Evolutionary conservation across 2,329 filamentous ascomycete genomes (phyloP).

Genomic region (Pseudopyricularia javanii): DNA sequence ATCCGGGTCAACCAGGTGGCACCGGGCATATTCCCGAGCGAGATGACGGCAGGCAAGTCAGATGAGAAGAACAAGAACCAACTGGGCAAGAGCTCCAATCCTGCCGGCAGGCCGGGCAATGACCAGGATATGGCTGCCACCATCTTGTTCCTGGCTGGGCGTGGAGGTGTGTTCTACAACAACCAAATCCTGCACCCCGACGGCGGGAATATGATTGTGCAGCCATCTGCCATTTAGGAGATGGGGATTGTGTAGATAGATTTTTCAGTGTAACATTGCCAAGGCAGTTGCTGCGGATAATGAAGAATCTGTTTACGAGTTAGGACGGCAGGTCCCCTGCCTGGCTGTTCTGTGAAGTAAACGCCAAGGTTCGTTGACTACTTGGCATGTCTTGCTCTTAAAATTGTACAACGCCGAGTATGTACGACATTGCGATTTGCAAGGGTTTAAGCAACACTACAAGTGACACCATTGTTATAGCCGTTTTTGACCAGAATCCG

Average conservation of each 20-base stretch:
- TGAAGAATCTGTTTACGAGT: too few species aligned
- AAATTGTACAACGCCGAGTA: too few species aligned
- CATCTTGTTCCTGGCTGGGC: conserved; percentile 33
- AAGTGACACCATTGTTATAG: not conserved
- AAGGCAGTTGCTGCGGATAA: too few species aligned
- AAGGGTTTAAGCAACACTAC: too few species aligned
- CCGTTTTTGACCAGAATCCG: too few species aligned
- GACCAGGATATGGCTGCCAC: conserved; percentile 47
- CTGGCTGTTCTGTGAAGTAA: too few species aligned
- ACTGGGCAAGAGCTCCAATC: conserved; percentile 34
- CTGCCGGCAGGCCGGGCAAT: conserved; percentile 32
- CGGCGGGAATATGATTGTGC: not conserved
- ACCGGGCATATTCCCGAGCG: conserved; percentile 57
- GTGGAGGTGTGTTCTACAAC: not conserved
- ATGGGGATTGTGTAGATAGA: not conserved
- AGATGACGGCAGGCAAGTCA: conserved; percentile 51
- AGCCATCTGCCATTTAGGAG: not conserved
- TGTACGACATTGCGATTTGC: too few species aligned
- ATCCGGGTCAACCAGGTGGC: conserved; percentile 62
- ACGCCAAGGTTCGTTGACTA: too few species aligned
- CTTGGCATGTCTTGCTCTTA: too few species aligned
- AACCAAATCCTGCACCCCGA: not conserved
- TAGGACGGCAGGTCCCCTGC: too few species aligned
- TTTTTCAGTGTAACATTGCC: too few species aligned
- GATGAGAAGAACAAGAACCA: conserved; percentile 43